Evolutionary conservation across 495 filamentous ascomycete genomes (phyloP).

Genomic region (Amphirosellinia nigrospora): DNA sequence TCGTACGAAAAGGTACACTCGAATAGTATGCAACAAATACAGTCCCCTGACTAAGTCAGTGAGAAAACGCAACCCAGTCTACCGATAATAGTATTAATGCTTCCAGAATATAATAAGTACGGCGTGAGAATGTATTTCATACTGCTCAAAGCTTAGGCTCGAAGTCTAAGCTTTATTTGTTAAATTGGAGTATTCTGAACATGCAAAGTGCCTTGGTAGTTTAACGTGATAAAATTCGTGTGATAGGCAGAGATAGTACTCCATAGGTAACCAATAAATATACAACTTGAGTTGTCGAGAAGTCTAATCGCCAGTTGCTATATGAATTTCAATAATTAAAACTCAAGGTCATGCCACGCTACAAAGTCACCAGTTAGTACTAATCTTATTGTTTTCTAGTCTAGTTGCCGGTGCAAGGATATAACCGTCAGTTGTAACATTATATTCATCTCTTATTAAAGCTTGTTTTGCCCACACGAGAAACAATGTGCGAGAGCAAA

Average conservation of each 20-base stretch:
- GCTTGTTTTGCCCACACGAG: background rate
- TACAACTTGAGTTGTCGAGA: background rate
- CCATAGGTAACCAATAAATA: background rate
- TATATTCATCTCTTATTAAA: background rate
- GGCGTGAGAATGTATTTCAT: conserved; percentile 87
- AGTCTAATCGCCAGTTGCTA: background rate
- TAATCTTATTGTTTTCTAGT: background rate
- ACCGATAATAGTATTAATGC: conserved; percentile 69
- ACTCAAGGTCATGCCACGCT: background rate
- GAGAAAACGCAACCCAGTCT: too few species aligned
- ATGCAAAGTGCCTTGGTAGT: background rate
- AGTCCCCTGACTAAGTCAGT: too few species aligned
- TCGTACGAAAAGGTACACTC: too few species aligned
- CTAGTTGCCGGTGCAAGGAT: background rate
- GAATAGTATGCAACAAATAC: too few species aligned
- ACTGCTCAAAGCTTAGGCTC: too few species aligned
- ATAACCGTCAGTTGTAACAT: background rate
- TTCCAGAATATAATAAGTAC: conserved; percentile 82
- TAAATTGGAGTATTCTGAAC: background rate
- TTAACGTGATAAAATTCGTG: background rate
- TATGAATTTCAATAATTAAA: background rate
- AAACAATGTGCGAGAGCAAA: background rate
- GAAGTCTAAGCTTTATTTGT: background rate
- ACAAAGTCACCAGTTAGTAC: background rate
- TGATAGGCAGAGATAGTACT: background rate